Conservation (phyloP, 1,139 yeast species). For the Blastobotrys petasosporus region DNA sequence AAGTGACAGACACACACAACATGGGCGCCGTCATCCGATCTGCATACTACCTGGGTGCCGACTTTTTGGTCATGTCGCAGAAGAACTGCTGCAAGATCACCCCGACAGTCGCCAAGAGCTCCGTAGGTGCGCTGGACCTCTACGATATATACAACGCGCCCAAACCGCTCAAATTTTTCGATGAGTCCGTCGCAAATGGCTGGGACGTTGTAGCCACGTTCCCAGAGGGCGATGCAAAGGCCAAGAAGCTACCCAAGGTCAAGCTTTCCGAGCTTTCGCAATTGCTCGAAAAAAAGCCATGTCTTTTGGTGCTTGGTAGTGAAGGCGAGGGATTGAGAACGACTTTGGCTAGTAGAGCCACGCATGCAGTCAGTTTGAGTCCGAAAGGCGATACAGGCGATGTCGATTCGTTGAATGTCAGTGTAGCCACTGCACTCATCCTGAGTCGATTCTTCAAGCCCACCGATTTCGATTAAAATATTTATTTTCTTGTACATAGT, state of each 20-base stretch:
- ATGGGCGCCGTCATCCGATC: slow-evolving; percentile 81
- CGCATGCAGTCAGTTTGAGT: slow-evolving; percentile 52
- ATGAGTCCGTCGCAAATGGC: slow-evolving; percentile 47
- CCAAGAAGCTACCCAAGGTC: slow-evolving; percentile 30
- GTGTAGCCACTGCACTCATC: slow-evolving; percentile 78
- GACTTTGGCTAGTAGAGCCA: slow-evolving; percentile 55
- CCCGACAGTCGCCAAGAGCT: slow-evolving; percentile 72
- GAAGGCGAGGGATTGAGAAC: slow-evolving; percentile 82
- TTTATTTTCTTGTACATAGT: slow-evolving; percentile 21
- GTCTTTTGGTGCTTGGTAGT: slow-evolving; percentile 70
- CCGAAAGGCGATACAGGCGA: slow-evolving; percentile 17
- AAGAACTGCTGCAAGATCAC: slow-evolving; percentile 69
- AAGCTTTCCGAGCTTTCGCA: slow-evolving; percentile 41
- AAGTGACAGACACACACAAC: slow-evolving; percentile 84
- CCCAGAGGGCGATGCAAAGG: slow-evolving; percentile 24
- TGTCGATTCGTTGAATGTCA: slow-evolving; percentile 81
- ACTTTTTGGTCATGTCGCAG: slow-evolving; percentile 66
- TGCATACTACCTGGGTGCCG: slow-evolving; percentile 80
- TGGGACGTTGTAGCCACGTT: slow-evolving; percentile 72
- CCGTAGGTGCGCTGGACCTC: slow-evolving; percentile 84
- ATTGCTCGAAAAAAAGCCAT: slow-evolving; percentile 48
- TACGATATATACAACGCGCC: slow-evolving; percentile 54
- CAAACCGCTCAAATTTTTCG: slow-evolving; percentile 59
- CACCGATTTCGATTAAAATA: slow-evolving; percentile 18
- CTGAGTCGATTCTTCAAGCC: slow-evolving; percentile 40